phyloP scores from a whole-genome alignment of 805 yeast genomes.

The Kregervanrija fluxuum region DNA sequence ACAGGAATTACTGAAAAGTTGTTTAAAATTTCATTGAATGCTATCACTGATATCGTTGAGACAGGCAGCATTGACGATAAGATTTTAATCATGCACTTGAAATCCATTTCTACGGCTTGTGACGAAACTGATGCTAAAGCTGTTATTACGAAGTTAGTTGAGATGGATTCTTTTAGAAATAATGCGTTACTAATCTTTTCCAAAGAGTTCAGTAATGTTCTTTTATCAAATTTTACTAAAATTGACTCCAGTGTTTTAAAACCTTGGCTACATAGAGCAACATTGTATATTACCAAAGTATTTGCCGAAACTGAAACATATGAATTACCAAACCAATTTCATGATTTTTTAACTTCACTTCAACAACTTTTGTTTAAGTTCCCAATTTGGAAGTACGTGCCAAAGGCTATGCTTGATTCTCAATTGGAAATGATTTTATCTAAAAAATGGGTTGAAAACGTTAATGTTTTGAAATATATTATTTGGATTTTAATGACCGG shows the following conservation, averaged over 20 bases:
- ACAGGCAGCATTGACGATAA: neutral
- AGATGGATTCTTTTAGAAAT: constrained; percentile 24
- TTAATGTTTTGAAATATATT: constrained; percentile 39
- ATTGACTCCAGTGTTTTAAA: constrained; percentile 24
- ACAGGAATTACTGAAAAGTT: neutral
- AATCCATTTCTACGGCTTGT: constrained; percentile 3
- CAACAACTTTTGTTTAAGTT: constrained; percentile 23
- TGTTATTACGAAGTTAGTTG: constrained; percentile 10
- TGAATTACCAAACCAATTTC: constrained; percentile 24
- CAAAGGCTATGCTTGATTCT: constrained; percentile 45
- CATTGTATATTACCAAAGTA: constrained; percentile 54
- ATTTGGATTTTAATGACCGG: constrained; percentile 33
- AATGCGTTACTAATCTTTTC: constrained; percentile 25
- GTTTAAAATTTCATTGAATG: constrained; percentile 3
- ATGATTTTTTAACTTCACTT: constrained; percentile 26
- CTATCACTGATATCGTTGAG: constrained; percentile 6
- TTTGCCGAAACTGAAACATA: constrained; percentile 41
- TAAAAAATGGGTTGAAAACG: constrained; percentile 37
- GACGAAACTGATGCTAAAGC: neutral
- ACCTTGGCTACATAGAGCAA: constrained; percentile 51
- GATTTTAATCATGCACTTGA: constrained; percentile 9
- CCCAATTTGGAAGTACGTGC: constrained; percentile 34
- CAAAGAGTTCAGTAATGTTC: constrained; percentile 16
- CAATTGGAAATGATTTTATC: constrained; percentile 57
- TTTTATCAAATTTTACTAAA: constrained; percentile 1